Conservation (phyloP, 2,329 filamentous ascomycete genomes). For the Fusarium xylarioides region DNA sequence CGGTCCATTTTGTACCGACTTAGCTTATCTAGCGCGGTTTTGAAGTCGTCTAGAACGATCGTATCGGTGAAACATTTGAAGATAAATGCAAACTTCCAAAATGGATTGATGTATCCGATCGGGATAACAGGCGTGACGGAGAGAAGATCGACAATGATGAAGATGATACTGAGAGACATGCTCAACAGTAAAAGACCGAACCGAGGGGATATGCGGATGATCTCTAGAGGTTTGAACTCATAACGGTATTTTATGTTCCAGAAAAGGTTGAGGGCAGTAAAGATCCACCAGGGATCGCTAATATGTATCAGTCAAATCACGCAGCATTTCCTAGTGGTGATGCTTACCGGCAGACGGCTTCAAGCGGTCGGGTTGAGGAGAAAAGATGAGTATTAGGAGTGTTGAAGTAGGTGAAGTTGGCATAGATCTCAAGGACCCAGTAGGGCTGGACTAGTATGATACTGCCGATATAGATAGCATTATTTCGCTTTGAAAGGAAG, state of each 20-base stretch:
- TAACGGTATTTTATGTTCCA: constrained; percentile 71
- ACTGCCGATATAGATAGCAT: constrained; percentile 65
- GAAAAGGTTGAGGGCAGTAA: constrained; percentile 66
- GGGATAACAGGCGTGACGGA: constrained; percentile 63
- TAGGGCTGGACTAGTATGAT: constrained; percentile 68
- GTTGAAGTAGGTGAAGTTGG: constrained; percentile 73
- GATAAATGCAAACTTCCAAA: constrained; percentile 33
- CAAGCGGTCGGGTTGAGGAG: constrained; percentile 63
- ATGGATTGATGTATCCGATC: constrained; percentile 40
- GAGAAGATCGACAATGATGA: constrained; percentile 69
- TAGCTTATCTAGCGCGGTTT: constrained; percentile 59
- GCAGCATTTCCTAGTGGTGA: neutral
- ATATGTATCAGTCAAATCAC: neutral
- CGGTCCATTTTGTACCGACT: constrained; percentile 26
- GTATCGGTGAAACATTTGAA: constrained; percentile 72
- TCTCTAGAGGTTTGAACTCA: constrained; percentile 64
- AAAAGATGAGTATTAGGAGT: constrained; percentile 60
- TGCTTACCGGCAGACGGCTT: constrained; percentile 65
- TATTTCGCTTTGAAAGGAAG: constrained; percentile 61
- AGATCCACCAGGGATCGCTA: constrained; percentile 75
- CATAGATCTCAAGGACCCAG: constrained; percentile 72
- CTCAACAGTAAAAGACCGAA: constrained; percentile 69
- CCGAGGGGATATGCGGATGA: constrained; percentile 68
- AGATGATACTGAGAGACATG: constrained; percentile 68
- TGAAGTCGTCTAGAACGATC: constrained; percentile 75